phyloP scores from a whole-genome alignment of 768 basidiomycete species.

The Mycena maculata region DNA sequence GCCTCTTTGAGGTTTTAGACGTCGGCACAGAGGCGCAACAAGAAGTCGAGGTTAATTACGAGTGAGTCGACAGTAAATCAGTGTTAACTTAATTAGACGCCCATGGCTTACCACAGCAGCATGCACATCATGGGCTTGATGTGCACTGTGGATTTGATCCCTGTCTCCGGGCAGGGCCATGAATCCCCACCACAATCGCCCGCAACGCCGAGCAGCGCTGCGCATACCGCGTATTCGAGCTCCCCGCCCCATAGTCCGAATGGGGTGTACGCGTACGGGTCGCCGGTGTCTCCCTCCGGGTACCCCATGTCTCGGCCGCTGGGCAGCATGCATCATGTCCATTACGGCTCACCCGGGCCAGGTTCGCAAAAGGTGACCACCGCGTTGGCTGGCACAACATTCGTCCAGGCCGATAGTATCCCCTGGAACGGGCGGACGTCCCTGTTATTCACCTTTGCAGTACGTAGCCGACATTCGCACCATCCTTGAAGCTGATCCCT shows the following conservation, averaged over 20 bases:
- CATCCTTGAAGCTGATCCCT: too few species aligned
- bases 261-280: slow-evolving; percentile 22
- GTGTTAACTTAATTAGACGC: slow-evolving; percentile 1
- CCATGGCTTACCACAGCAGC: slow-evolving; percentile 54
- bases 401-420: slow-evolving; percentile 65
- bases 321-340: slow-evolving; percentile 54
- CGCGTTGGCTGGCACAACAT: slow-evolving; percentile 69
- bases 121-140: slow-evolving; percentile 74
- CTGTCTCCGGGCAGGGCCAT: slow-evolving; percentile 52
- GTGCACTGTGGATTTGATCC: slow-evolving; percentile 84
- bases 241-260: slow-evolving; percentile 21
- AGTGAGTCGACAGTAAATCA: slow-evolving; percentile 58
- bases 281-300: background rate
- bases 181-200: slow-evolving; percentile 26
- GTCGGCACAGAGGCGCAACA: slow-evolving; percentile 53
- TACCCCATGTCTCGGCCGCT: slow-evolving; percentile 31
- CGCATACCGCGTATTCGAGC: slow-evolving; percentile 4
- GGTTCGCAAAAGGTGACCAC: slow-evolving; percentile 58
- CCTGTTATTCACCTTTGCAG: slow-evolving; percentile 74
- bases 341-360: too few species aligned
- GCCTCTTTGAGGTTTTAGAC: slow-evolving; percentile 59
- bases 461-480: slow-evolving; percentile 44
- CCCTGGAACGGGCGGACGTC: slow-evolving; percentile 68
- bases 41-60: slow-evolving; percentile 61
- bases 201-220: slow-evolving; percentile 11